These are phyloP conservation scores for Micractinium sp. DNA, from an alignment of 139 green algal species.

Conservation along the genomic window DNA sequence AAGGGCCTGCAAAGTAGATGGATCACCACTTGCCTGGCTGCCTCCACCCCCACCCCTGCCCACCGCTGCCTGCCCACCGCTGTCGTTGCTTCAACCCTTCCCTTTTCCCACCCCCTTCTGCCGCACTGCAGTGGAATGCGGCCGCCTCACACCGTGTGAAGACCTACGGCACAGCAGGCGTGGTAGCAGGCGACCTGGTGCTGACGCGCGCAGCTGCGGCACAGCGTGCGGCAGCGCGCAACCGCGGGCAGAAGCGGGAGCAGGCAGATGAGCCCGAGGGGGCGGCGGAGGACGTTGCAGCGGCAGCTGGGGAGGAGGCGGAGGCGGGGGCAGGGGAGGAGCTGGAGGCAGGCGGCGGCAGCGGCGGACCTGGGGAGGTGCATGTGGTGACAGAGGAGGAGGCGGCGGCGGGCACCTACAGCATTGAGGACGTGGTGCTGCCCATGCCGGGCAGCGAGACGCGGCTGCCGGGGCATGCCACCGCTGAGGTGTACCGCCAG, in stretches of 20 bases:
- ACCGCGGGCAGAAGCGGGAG: background rate
- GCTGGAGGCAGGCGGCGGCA: background rate
- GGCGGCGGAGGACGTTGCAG: background rate
- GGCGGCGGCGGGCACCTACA: conserved; percentile 52
- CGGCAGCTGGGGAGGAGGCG: conserved; percentile 2
- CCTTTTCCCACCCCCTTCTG: no score
- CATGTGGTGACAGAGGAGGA: conserved; percentile 84
- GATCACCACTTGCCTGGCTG: no score
- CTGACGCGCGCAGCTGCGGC: conserved; percentile 3
- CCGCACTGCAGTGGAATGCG: conserved; percentile 75
- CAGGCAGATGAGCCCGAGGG: background rate
- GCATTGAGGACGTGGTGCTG: conserved; percentile 87
- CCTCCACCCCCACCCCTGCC: no score
- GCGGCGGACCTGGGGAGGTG: conserved; percentile 34
- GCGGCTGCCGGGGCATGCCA: conserved; percentile 56
- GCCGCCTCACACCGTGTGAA: conserved; percentile 56
- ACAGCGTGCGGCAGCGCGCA: conserved; percentile 1
- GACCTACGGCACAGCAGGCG: conserved; percentile 55
- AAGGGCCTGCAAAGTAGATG: no score
- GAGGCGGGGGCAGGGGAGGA: conserved; percentile 1
- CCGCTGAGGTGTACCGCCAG: conserved; percentile 60
- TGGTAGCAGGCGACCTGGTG: conserved; percentile 79
- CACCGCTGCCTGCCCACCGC: background rate
- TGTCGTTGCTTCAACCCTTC: background rate
- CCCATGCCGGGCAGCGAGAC: conserved; percentile 79